Evolutionary conservation across 2,329 filamentous ascomycete genomes (phyloP), one percentile per base, ranked within the genome.

Genomic region (Aulographum hederae): DNA sequence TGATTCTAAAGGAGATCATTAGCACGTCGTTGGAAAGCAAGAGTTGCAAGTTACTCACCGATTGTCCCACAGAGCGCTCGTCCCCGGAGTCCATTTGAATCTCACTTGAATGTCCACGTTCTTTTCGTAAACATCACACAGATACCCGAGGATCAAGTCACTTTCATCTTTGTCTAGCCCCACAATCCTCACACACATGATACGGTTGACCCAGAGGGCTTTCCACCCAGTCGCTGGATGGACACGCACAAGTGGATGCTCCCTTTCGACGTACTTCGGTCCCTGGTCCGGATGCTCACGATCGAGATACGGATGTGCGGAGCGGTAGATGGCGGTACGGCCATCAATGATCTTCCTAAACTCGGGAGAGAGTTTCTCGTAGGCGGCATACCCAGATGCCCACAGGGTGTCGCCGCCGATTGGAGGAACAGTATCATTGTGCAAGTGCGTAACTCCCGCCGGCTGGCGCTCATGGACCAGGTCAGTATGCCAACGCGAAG

Each of bases 181-280:
- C 0, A 80, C 67, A 30, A 81, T 80, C 1, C 65, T 59, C 4
- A 64, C 61, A 0, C 75, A 80, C 64, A 80, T 73, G 2, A 69
- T 58, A 3, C 74, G 63, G 46, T 81, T 81, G 0, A 81, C 76
- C 59, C 65, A 81, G 0, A 81, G 58, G 0, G 72, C 61, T 48
- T 79, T 81, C 76, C 76, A 80, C 1, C 75, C 76, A 0, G 76
- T 81, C 0, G 69, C 74, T 0, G 76, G 76, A 44, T 81, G 75
- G 0, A 76, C 69, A 3, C 76, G 63, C 2, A 81, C 75, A 6
- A 81, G 48, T 0, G 75, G 74, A 45, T 80, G 76, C 6, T 63
- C 56, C 5, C 75, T 63, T 50, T 79, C 74, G n/a, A 81, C 53
- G 41, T 61, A 62, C 50, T 73, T 68, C 0, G 73, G 75, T 0